Conservation (phyloP, 345 rosid genomes). For the Kandelia obovata region DNA sequence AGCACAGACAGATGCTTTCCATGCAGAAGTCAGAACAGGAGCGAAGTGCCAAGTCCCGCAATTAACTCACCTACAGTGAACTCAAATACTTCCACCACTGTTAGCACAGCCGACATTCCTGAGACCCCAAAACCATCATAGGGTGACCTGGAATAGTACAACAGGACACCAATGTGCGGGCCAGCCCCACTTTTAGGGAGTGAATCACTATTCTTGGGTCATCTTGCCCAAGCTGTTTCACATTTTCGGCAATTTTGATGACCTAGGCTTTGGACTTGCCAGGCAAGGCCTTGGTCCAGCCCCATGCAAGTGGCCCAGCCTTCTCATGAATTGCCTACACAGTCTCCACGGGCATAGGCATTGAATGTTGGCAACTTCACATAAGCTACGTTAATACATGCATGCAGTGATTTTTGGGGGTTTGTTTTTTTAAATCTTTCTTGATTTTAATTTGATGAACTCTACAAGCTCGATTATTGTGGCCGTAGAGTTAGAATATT, state of each 20-base stretch:
- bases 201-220: conserved; percentile 29
- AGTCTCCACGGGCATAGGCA: conserved; percentile 35
- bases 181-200: conserved; percentile 29
- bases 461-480: conserved; percentile 9
- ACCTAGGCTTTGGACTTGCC: conserved; percentile 27
- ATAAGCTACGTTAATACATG: not conserved
- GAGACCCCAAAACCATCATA: conserved; percentile 28
- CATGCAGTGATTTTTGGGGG: not conserved
- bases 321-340: conserved; percentile 32
- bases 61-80: conserved; percentile 27
- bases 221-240: conserved; percentile 44
- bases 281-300: conserved; percentile 29
- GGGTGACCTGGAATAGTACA: conserved; percentile 26
- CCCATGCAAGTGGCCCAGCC: conserved; percentile 24
- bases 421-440: not conserved
- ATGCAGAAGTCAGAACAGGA: too few species aligned
- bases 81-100: conserved; percentile 28
- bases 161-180: conserved; percentile 17
- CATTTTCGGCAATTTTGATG: conserved; percentile 21
- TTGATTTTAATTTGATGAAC: conserved; percentile 9
- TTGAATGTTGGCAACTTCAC: conserved; percentile 7
- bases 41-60: not conserved
- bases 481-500: conserved; percentile 14
- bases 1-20: not conserved
- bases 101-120: conserved; percentile 34